Percentiles rank a stretch among this genome's conserved stretches.
These are phyloP conservation scores for Megacollybia platyphylla DNA, from an alignment of 1,284 basidiomycete species.

Conservation along the genomic window DNA sequence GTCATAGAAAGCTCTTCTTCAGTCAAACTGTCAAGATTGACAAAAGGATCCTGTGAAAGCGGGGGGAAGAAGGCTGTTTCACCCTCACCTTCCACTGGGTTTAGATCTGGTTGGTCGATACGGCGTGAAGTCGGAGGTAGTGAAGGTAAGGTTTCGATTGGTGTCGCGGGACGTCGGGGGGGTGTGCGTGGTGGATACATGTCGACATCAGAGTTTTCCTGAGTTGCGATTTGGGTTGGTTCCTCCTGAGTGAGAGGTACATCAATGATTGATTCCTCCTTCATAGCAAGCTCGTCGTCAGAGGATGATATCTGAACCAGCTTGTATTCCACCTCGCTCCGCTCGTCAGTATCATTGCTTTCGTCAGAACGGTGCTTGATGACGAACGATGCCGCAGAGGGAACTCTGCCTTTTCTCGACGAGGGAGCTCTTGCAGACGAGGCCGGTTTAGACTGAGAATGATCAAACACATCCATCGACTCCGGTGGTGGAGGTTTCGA, in stretches of 20 bases:
- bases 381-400: too few relatives aligned
- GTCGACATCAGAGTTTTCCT: conserved; percentile 2
- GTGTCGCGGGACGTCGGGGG: conserved; percentile 1
- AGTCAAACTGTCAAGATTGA: conserved; percentile 28
- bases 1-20: conserved; percentile 61
- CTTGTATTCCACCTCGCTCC: not conserved
- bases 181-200: conserved; percentile 7
- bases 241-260: conserved; percentile 4
- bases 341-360: not conserved
- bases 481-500: not conserved
- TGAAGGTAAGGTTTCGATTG: conserved; percentile 6
- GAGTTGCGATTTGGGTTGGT: conserved; percentile 11
- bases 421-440: too few relatives aligned
- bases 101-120: conserved; percentile 2
- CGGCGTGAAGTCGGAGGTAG: conserved; percentile 5
- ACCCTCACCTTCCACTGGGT: conserved; percentile 1
- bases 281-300: not conserved
- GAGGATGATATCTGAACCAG: not conserved
- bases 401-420: too few relatives aligned
- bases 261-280: not conserved
- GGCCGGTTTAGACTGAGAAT: too few relatives aligned
- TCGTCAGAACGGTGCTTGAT: not conserved
- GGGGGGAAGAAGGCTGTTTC: conserved; percentile 15
- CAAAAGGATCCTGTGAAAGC: conserved; percentile 27
- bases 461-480: not conserved